A percentile compares a stretch with the other conserved stretches of the same genome.
These are phyloP conservation scores for Escovopsis sp. DNA, from an alignment of 2,329 filamentous ascomycete species.

Conservation along the genomic window DNA sequence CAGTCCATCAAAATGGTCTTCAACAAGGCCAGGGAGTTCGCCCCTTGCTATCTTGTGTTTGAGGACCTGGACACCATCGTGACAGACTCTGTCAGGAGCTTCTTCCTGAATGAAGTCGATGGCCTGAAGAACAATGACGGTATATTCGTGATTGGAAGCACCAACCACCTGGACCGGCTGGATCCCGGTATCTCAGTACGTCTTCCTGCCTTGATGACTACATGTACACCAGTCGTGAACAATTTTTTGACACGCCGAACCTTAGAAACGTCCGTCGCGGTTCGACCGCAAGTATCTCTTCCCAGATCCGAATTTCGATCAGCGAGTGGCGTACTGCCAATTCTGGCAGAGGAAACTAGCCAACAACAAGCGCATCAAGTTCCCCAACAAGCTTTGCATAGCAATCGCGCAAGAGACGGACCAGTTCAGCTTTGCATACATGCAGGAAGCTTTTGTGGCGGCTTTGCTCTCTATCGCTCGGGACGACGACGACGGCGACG, in stretches of 20 bases:
- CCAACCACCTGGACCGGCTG: constrained; percentile 50
- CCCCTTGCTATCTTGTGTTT: constrained; percentile 57
- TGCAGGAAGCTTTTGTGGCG: constrained; percentile 56
- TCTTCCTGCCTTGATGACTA: not conserved
- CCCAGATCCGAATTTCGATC: constrained; percentile 37
- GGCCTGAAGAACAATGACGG: constrained; percentile 56
- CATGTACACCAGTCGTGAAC: too few relatives aligned
- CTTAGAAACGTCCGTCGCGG: constrained; percentile 45
- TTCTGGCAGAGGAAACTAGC: constrained; percentile 47
- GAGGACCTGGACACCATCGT: constrained; percentile 59
- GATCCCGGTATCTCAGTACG: constrained; percentile 48
- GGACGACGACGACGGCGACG: constrained; percentile 12
- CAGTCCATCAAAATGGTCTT: constrained; percentile 39
- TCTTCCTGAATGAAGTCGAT: constrained; percentile 62
- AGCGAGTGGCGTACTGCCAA: constrained; percentile 44
- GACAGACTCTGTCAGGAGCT: constrained; percentile 42
- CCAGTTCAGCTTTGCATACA: constrained; percentile 55
- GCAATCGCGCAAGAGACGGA: constrained; percentile 48
- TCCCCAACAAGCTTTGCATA: constrained; percentile 40
- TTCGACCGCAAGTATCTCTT: constrained; percentile 57
- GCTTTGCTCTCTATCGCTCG: constrained; percentile 44
- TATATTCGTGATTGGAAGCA: constrained; percentile 54
- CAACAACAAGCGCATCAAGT: constrained; percentile 42
- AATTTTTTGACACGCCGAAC: not conserved
- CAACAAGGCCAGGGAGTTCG: constrained; percentile 41